These are phyloP conservation scores for Ustilago tritici DNA, from an alignment of 1,284 basidiomycete genomes.

Conservation along the genomic window DNA sequence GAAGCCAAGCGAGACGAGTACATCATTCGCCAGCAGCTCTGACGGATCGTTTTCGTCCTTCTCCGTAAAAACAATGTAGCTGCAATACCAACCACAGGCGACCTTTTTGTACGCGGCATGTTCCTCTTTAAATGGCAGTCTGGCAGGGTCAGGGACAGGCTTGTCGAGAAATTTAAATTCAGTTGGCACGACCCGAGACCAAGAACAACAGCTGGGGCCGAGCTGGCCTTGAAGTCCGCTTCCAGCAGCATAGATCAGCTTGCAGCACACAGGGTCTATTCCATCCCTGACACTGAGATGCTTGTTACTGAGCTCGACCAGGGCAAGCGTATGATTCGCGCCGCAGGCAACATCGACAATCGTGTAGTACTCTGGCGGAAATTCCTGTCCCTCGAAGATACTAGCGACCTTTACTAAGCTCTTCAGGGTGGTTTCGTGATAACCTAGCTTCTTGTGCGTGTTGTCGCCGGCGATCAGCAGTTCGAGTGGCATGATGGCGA, in stretches of 20 bases:
- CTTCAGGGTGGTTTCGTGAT: conserved; percentile 34
- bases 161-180: not conserved
- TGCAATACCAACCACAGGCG: conserved; percentile 50
- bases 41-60: no score
- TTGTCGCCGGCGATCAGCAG: conserved; percentile 51
- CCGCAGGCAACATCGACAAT: conserved; percentile 35
- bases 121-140: not conserved
- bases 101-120: conserved; percentile 11
- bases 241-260: conserved; percentile 32
- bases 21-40: conserved; percentile 8
- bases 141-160: not conserved
- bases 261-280: not conserved
- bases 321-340: conserved; percentile 44
- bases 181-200: not conserved
- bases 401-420: conserved; percentile 22
- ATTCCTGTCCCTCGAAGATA: not conserved
- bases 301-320: conserved; percentile 8
- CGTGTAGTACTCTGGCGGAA: conserved; percentile 23
- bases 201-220: conserved; percentile 7
- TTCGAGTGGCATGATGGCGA: conserved; percentile 14
- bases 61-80: conserved; percentile 32
- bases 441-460: conserved; percentile 36
- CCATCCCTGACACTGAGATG: no score
- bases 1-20: conserved; percentile 37
- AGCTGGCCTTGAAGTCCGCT: conserved; percentile 38